These are phyloP conservation scores for Dalbergia cochinchinensis DNA, from an alignment of 306 rosid species.

Conservation along the genomic window DNA sequence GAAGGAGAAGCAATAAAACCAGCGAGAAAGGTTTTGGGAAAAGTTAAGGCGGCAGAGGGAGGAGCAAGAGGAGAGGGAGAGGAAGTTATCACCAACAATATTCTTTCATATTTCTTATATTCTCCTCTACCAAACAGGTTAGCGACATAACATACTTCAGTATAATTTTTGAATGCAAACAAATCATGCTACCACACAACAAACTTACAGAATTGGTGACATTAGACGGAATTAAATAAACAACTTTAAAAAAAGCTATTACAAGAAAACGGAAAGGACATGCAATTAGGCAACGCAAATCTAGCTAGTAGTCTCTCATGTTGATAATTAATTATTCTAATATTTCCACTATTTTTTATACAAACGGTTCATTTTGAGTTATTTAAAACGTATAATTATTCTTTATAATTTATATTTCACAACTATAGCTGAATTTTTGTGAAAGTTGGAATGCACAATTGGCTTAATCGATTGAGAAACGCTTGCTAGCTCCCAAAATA, in stretches of 20 bases:
- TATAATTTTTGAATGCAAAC: background rate
- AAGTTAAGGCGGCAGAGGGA: too few relatives aligned
- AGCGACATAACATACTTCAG: background rate
- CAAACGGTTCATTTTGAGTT: background rate
- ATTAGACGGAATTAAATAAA: background rate
- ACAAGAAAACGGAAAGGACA: background rate
- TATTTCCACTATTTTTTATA: background rate
- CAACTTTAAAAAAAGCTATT: background rate
- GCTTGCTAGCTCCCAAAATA: conserved; percentile 6
- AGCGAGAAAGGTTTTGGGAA: too few relatives aligned
- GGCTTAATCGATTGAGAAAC: conserved; percentile 7
- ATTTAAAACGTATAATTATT: background rate
- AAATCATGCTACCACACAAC: background rate
- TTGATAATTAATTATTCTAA: background rate
- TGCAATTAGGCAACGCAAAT: background rate
- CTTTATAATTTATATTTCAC: background rate
- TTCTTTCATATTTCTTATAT: background rate
- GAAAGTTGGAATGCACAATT: conserved; percentile 17
- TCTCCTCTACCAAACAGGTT: background rate
- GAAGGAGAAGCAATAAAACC: too few relatives aligned
- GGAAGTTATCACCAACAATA: background rate
- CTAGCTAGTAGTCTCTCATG: background rate
- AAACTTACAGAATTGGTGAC: conserved; percentile 1
- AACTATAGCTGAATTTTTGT: background rate
- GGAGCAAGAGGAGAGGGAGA: too few relatives aligned